Evolutionary conservation across 768 basidiomycete species (phyloP).

Genomic region (Naganishia vaughanmartiniae): DNA sequence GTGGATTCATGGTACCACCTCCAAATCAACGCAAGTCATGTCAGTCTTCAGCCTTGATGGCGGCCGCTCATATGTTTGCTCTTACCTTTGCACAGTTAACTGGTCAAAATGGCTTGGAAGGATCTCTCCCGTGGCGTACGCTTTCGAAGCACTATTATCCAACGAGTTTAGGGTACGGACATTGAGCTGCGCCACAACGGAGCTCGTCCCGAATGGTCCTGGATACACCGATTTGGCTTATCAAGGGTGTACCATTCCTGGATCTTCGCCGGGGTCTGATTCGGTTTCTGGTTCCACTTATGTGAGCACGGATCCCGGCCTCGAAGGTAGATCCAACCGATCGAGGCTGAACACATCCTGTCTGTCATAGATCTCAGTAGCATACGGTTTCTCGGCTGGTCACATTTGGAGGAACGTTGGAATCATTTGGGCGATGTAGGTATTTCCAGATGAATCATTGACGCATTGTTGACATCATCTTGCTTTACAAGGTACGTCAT

Average conservation of each 20-base stretch:
- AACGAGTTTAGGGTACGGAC: slow-evolving; percentile 12
- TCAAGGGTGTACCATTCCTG: slow-evolving; percentile 1
- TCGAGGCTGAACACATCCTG: slow-evolving; percentile 30
- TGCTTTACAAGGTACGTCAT: background rate
- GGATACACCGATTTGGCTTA: slow-evolving; percentile 1
- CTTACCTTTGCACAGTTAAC: too few species aligned
- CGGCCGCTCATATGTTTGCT: too few species aligned
- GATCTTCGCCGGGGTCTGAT: too few species aligned
- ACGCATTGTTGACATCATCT: background rate
- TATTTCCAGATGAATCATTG: slow-evolving; percentile 41
- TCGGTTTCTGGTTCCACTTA: too few species aligned
- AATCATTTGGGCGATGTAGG: slow-evolving; percentile 36
- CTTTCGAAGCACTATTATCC: slow-evolving; percentile 42
- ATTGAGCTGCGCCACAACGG: slow-evolving; percentile 5
- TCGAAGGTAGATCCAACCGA: slow-evolving; percentile 15
- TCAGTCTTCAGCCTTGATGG: too few species aligned
- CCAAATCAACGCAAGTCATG: too few species aligned
- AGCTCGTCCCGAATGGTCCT: slow-evolving; percentile 11
- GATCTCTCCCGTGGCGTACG: slow-evolving; percentile 48
- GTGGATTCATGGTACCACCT: too few species aligned
- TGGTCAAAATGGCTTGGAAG: slow-evolving; percentile 38
- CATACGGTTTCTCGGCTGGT: slow-evolving; percentile 24
- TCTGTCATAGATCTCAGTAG: slow-evolving; percentile 26
- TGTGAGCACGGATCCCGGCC: background rate
- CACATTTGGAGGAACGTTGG: slow-evolving; percentile 47